Percentiles rank a stretch among this genome's conserved stretches.
phyloP scores from a whole-genome alignment of 805 yeast species.

The Barnettozyma sucrosica region DNA sequence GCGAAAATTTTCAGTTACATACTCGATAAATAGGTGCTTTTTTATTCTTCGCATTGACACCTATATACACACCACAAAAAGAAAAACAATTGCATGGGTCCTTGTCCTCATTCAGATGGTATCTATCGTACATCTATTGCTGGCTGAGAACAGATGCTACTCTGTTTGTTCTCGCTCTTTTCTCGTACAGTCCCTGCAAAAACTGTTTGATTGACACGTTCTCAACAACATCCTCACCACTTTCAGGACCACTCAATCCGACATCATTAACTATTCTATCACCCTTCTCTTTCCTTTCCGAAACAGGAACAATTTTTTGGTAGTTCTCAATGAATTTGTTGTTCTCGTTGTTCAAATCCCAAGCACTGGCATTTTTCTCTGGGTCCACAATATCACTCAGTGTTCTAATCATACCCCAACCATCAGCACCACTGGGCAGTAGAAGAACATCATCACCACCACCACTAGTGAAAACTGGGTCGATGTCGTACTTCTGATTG shows the following conservation, averaged over 20 bases:
- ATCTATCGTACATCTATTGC: neutral
- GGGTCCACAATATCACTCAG: constrained; percentile 31
- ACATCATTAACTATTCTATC: neutral
- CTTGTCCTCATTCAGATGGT: neutral
- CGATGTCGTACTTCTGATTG: neutral
- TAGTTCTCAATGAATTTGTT: constrained; percentile 13
- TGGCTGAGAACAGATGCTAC: constrained; percentile 1
- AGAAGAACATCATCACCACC: constrained; percentile 18
- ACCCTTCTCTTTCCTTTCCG: neutral
- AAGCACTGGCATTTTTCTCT: constrained; percentile 16
- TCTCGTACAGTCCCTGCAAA: constrained; percentile 3
- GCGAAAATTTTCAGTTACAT: constrained; percentile 1
- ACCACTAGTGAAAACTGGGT: constrained; percentile 7
- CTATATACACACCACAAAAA: neutral
- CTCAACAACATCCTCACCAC: neutral
- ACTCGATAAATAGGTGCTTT: too few species aligned
- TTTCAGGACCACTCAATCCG: neutral
- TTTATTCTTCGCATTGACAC: too few species aligned
- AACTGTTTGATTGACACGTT: constrained; percentile 5
- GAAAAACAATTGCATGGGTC: neutral
- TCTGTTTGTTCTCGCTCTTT: neutral
- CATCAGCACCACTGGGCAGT: constrained; percentile 48
- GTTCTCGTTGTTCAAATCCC: constrained; percentile 24
- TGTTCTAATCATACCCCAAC: constrained; percentile 43
- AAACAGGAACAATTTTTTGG: constrained; percentile 19